Base-by-base conservation (phyloP, 2,329 filamentous ascomycete species). In the Epichloe coenophiala region DNA sequence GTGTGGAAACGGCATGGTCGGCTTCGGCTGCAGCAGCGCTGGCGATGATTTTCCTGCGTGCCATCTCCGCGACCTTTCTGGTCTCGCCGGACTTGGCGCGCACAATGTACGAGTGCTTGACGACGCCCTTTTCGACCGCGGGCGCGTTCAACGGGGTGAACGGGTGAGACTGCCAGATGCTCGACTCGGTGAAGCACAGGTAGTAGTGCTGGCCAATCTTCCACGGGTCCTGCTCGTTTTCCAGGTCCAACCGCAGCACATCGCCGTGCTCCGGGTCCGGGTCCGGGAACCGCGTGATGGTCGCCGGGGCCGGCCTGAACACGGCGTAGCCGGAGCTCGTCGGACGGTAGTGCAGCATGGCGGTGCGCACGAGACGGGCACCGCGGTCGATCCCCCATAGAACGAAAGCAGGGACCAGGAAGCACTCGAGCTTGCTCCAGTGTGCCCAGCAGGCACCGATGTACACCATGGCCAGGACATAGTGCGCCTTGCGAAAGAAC, bases 361-460 rank as follows among this genome's bases (percentile, higher is more conserved):
- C 71, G 0, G 77, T 79, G 35, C 84, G 73, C 7, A 78, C 60
- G 2, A 81, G 63, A 5, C 85, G 73, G 9, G 79, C 70, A 1
- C 66, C 72, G 7, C 84, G 76, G 59, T 88, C 85, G 23, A 85
- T 55, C 50, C 77, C 77, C 73, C 84, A 84, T 15, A 88, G 71
- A 1, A 78, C 67, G 5, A 89, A 65, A 0, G 77, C 77, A 0
- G 84, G 79, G 43, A 86, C 72, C 61, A 88, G 73, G 68, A 84
- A 88, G 61, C 81, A 86, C 45, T 76, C 72, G 4, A 89, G 69
- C 47, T 80, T 69, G 47, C 72, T 63, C 86, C 85, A 90, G 61
- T 90, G 86, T 1, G 76, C 84, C 76, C 83, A 88, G 64, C 83
- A 84, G 3, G 83, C 84, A 4, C 83, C 86, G 12, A 89, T 77